Percentiles rank a stretch among this genome's conserved stretches.
These are phyloP conservation scores for Populus hybrid DNA, from an alignment of 441 rosid species.

Conservation along the genomic window DNA sequence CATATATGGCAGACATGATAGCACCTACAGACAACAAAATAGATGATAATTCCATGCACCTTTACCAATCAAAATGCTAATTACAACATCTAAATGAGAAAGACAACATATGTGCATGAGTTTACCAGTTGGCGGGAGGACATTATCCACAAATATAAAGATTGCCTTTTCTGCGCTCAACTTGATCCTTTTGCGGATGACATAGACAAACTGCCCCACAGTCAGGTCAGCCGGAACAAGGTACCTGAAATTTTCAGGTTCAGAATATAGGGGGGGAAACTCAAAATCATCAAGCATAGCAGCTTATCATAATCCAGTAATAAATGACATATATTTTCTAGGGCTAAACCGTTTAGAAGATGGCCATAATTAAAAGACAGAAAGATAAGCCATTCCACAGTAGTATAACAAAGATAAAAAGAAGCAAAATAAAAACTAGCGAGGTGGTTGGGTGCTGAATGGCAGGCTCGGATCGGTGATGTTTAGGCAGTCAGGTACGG, in stretches of 20 bases:
- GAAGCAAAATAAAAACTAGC: neutral
- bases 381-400: neutral
- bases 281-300: neutral
- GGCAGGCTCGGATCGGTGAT: neutral
- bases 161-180: slow-evolving; percentile 4
- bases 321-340: neutral
- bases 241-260: neutral
- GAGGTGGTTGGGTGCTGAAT: neutral
- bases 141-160: neutral
- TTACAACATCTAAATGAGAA: neutral
- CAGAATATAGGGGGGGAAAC: neutral
- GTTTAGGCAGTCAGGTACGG: neutral
- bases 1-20: slow-evolving; percentile 1
- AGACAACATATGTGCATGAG: neutral
- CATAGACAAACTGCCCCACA: slow-evolving; percentile 7
- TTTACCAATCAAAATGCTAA: neutral
- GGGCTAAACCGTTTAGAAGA: neutral
- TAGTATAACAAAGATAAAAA: neutral
- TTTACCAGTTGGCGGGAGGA: neutral
- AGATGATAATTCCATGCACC: neutral
- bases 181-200: slow-evolving; percentile 4
- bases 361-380: neutral
- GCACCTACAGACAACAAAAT: neutral
- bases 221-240: slow-evolving; percentile 6
- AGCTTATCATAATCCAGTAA: neutral